Evolutionary conservation across 78 protist species (phyloP).

Genomic region (Cavenderia fasciculata): DNA sequence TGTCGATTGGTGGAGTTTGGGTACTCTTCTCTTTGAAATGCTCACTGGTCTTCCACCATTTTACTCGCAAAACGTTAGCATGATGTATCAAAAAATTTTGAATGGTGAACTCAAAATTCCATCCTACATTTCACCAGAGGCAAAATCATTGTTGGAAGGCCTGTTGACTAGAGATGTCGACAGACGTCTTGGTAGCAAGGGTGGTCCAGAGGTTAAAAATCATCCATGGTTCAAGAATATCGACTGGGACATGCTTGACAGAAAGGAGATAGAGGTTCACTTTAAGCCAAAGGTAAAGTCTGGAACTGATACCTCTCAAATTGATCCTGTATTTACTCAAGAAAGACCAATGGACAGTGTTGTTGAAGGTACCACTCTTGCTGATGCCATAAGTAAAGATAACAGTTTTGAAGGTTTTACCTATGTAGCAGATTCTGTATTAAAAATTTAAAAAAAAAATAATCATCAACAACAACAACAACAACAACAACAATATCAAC

Average conservation of each 20-base stretch:
- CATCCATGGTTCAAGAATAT: slow-evolving; percentile 82
- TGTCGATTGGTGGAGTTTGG: slow-evolving; percentile 97
- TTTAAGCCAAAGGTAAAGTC: slow-evolving; percentile 83
- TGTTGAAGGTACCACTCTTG: slow-evolving; percentile 33
- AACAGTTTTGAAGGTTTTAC: slow-evolving; percentile 80
- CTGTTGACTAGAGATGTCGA: slow-evolving; percentile 78
- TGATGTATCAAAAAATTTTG: slow-evolving; percentile 86
- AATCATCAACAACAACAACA: background rate
- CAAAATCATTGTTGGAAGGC: slow-evolving; percentile 68
- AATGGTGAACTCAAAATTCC: slow-evolving; percentile 85
- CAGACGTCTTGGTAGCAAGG: slow-evolving; percentile 65
- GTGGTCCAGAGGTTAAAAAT: slow-evolving; percentile 76
- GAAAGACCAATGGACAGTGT: slow-evolving; percentile 71
- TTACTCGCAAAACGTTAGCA: slow-evolving; percentile 68
- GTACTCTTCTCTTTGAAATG: slow-evolving; percentile 94
- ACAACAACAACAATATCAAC: background rate
- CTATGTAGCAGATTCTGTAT: slow-evolving; percentile 68
- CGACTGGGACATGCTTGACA: slow-evolving; percentile 83
- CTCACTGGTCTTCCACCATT: slow-evolving; percentile 91
- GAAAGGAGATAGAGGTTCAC: slow-evolving; percentile 81
- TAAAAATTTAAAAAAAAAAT: slow-evolving; percentile 18
- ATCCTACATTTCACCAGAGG: slow-evolving; percentile 70
- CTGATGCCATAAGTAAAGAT: slow-evolving; percentile 68
- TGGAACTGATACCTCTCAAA: slow-evolving; percentile 69
- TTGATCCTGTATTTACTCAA: slow-evolving; percentile 82